phyloP scores from a whole-genome alignment of 108 stramenopile genomes.

The Cyclotella kingstonii region DNA sequence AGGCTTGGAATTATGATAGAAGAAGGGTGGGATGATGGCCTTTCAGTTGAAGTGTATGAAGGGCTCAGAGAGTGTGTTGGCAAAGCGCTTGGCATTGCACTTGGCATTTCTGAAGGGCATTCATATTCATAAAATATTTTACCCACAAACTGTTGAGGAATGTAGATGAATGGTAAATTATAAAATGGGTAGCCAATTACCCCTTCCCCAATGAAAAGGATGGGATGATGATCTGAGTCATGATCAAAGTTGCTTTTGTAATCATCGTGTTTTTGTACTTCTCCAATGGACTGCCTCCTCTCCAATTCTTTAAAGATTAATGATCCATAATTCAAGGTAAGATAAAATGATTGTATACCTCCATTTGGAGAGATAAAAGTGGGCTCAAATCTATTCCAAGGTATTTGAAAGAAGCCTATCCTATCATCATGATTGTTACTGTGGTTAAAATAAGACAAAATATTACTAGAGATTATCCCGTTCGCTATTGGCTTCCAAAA shows the following conservation, averaged over 20 bases:
- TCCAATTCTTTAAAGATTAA: constrained; percentile 18
- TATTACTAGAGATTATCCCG: constrained; percentile 6
- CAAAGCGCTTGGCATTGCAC: background rate
- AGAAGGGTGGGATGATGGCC: too few species aligned
- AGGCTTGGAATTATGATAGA: too few species aligned
- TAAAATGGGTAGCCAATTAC: constrained; percentile 30
- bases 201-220: constrained; percentile 18
- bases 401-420: constrained; percentile 13
- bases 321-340: constrained; percentile 13
- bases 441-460: background rate
- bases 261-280: constrained; percentile 17
- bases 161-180: constrained; percentile 17
- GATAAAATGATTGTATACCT: constrained; percentile 33
- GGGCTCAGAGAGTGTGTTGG: constrained; percentile 4
- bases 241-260: constrained; percentile 1
- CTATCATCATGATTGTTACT: background rate
- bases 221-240: background rate
- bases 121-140: constrained; percentile 24
- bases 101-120: constrained; percentile 19
- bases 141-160: constrained; percentile 23
- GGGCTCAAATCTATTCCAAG: constrained; percentile 16
- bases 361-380: constrained; percentile 19
- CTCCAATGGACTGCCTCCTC: constrained; percentile 3
- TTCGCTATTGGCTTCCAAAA: constrained; percentile 17
- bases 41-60: background rate